Evolutionary conservation across 164 flowering plant species (phyloP).

Genomic region (Chloranthus sessilifolius): DNA sequence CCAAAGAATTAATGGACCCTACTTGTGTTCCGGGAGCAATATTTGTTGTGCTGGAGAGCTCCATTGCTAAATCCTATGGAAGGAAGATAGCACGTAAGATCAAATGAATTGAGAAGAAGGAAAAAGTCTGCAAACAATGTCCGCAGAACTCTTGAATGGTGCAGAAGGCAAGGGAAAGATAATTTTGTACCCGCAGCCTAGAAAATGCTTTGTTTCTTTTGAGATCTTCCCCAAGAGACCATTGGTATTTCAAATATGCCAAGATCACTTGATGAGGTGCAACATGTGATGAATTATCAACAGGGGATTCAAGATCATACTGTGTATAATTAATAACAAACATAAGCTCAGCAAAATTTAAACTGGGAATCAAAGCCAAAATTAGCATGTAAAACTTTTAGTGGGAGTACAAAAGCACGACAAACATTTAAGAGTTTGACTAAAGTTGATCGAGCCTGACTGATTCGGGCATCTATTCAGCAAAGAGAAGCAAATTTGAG

Average conservation of each 20-base stretch:
- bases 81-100: not conserved
- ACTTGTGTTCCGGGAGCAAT: slow-evolving; percentile 28
- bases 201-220: slow-evolving; percentile 83
- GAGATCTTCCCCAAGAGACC: slow-evolving; percentile 92
- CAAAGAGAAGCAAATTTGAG: slow-evolving; percentile 94
- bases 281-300: slow-evolving; percentile 50
- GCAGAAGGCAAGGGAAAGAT: not conserved
- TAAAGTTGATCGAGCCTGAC: slow-evolving; percentile 91
- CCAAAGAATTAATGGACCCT: slow-evolving; percentile 28
- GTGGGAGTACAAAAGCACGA: slow-evolving; percentile 6
- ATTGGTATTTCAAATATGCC: slow-evolving; percentile 80
- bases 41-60: slow-evolving; percentile 47
- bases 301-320: slow-evolving; percentile 86
- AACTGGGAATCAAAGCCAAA: slow-evolving; percentile 1
- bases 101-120: not conserved
- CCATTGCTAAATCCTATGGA: slow-evolving; percentile 57
- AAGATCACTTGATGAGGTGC: slow-evolving; percentile 94
- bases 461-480: slow-evolving; percentile 74
- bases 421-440: slow-evolving; percentile 82
- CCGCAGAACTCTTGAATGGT: not conserved
- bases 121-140: not conserved
- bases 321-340: slow-evolving; percentile 16
- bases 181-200: slow-evolving; percentile 60
- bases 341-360: not conserved
- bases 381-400: not conserved